Evolutionary conservation across 2,329 filamentous ascomycete genomes (phyloP), one percentile per base, ranked within the genome.

Genomic region (Bipolaris zeicola): DNA sequence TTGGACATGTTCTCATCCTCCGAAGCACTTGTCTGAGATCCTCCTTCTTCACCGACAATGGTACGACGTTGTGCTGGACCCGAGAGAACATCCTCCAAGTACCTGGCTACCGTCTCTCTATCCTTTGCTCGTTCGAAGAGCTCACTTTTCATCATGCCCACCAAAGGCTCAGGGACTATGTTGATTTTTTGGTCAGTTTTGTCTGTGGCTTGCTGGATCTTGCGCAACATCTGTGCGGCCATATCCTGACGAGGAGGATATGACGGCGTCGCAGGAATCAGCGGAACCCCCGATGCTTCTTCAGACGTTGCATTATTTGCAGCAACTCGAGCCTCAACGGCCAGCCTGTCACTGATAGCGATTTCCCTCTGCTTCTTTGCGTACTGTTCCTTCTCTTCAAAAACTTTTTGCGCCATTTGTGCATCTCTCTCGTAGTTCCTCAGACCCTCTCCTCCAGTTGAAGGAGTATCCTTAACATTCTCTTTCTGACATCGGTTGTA

Each of bases 391-490:
- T 58, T 65, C 10, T 64, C n/a, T 4, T 44, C 44, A 26, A 55
- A 63, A 10, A 57, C 51, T 7, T 41, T 50, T n/a, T 70, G 64
- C 3, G 67, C 67, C 33, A 42, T 59, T 7, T 58, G 52, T 5
- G 65, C 59, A 10, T 74, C 68, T 22, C 67, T 65, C 20, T 66
- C 58, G 45, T 73, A 73, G 41, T 71, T 58, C 10, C 54, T 51
- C 14, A 73, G 63, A 14, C 71, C 70, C 6, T 49, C 39, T 16
- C 63, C 41, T n/a, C 52, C 58, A 5, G 55, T 46, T 7, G 61
- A 50, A 6, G 64, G 50, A 18, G 72, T 75, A 2, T 72, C 58
- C 42, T 45, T 63, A 10, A 68, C 63, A 46, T 64, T 59, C 8
- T 42, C 50, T 18, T 56, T 28, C 46, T 75, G 71, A 13, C 56